Evolutionary conservation across 331 rosid species (phyloP).

Genomic region (Erythrophleum ivorense): DNA sequence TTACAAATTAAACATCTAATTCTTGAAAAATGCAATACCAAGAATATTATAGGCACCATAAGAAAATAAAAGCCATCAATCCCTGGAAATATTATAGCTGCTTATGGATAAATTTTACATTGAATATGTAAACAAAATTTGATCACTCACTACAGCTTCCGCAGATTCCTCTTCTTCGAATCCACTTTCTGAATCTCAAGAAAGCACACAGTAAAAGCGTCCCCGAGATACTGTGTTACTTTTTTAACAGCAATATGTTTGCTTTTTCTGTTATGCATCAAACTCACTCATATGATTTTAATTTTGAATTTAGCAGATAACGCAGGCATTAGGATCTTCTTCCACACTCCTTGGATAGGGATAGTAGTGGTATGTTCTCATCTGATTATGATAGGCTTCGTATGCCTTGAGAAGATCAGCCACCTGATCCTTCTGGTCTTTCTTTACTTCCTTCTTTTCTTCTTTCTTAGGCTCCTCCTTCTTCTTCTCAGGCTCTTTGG

Average conservation of each 20-base stretch:
- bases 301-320: constrained; percentile 56
- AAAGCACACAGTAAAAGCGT: too few species aligned
- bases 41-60: too few species aligned
- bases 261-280: constrained; percentile 26
- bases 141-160: too few species aligned
- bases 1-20: too few species aligned
- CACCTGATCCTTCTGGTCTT: constrained; percentile 41
- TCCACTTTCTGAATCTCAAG: neutral
- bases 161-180: too few species aligned
- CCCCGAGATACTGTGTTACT: neutral
- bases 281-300: neutral
- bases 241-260: neutral
- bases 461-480: constrained; percentile 52
- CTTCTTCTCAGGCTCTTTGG: constrained; percentile 52
- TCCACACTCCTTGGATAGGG: constrained; percentile 51
- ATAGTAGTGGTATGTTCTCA: constrained; percentile 14
- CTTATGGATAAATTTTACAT: too few species aligned
- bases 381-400: constrained; percentile 24
- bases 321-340: constrained; percentile 79
- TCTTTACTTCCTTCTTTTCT: constrained; percentile 39
- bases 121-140: too few species aligned
- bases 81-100: too few species aligned
- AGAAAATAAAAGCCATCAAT: too few species aligned
- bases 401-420: constrained; percentile 24
- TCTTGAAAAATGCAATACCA: too few species aligned